Conservation (phyloP, 306 rosid species). For the Quercus dentata region DNA sequence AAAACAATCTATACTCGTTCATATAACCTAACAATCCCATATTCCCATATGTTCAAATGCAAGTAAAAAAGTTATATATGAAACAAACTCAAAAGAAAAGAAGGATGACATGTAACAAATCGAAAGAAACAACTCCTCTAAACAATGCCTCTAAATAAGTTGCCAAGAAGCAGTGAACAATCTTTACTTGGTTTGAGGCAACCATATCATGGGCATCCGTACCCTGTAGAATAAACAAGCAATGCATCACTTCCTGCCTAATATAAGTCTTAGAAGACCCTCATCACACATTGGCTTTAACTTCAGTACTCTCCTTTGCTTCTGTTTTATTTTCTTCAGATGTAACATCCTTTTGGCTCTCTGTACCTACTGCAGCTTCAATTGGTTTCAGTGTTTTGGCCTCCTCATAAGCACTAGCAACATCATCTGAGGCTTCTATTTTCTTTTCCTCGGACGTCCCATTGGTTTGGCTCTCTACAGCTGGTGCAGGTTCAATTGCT, state of each 20-base stretch:
- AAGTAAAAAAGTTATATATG: not conserved
- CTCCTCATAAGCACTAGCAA: not conserved
- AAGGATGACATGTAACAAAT: not conserved
- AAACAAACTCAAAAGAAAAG: not conserved
- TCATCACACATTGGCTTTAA: slow-evolving; percentile 4
- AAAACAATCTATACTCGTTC: not conserved
- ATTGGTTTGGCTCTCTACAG: not conserved
- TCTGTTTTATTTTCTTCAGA: slow-evolving; percentile 22
- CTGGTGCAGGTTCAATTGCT: not conserved
- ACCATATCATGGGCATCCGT: not conserved
- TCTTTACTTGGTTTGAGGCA: not conserved
- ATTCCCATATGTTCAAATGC: not conserved
- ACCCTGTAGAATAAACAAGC: not conserved
- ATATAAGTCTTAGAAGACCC: slow-evolving; percentile 8
- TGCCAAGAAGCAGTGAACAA: slow-evolving; percentile 4
- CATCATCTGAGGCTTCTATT: not conserved
- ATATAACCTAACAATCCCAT: not conserved
- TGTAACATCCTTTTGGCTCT: not conserved
- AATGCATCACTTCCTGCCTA: slow-evolving; percentile 1
- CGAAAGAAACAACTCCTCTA: not conserved
- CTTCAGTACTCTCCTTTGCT: not conserved
- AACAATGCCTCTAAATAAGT: slow-evolving; percentile 16
- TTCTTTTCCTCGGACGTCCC: not conserved
- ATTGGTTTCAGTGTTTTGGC: slow-evolving; percentile 19
- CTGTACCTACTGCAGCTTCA: not conserved